Evolutionary conservation across 2,329 filamentous ascomycete genomes (phyloP), one percentile per base, ranked within the genome.

Genomic region (Microcyclosporella mali): DNA sequence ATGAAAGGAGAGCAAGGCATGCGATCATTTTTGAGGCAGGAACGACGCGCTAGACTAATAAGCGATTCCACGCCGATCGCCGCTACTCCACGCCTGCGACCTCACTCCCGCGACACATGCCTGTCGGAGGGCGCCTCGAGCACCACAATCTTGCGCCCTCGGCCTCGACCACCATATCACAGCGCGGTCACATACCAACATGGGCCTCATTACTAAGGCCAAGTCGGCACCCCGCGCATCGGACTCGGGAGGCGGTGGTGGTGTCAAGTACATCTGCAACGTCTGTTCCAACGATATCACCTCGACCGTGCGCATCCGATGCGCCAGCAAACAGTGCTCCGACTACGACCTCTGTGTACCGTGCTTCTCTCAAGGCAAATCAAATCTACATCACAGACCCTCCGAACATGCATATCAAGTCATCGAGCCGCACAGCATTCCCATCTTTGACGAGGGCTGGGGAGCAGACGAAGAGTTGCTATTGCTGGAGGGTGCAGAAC

Each of bases 291-390:
- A 87, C 45, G 92, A 98, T 66, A 94, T 98, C 56, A 98, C 92
- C 35, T 92, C 89, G 4, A 98, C 92, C 35, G 92, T 98, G 52
- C 88, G 92, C 56, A 97, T 98, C 66, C 79, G 88, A 65, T 98
- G 92, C 68, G 89, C 89, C 40, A 81, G 88, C 60, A 68, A 79
- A 40, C 75, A 78, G 41, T 98, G 92, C 65, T 84, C 84, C 60
- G 92, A 98, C 60, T 98, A 95, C 65, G 92, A 98, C 63, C 81
- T 98, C 40, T 98, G 92, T 64, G 92, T 98, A 29, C 84, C 87
- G 41, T 98, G 92, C 68, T 98, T 98, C 66, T 77, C 87, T 27
- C 82, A 84, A 52, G 90, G 88, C 51, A 79, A 87, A 57, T 74
- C 78, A 34, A 87, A 86, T 50, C 85, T 87, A 56, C 82, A 85